phyloP scores from a whole-genome alignment of 441 rosid genomes.

The Pelargonium cotyledonis region DNA sequence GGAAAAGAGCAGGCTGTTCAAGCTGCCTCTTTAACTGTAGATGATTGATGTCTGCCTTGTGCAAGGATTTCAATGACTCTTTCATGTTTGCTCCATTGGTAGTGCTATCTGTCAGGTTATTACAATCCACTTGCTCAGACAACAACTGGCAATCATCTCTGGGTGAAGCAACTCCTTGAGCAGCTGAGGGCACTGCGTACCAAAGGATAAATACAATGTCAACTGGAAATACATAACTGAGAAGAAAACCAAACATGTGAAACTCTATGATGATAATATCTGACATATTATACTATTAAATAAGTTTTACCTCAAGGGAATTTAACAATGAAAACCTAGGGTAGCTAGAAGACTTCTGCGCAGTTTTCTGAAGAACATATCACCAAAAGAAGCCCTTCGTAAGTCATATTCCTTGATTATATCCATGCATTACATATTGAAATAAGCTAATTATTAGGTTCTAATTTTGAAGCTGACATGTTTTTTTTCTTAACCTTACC shows the following conservation, averaged over 20 bases:
- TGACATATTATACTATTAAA: too few species aligned
- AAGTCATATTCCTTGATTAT: background rate
- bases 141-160: background rate
- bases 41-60: background rate
- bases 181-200: slow-evolving; percentile 6
- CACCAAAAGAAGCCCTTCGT: background rate
- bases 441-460: too few species aligned
- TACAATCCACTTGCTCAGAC: slow-evolving; percentile 4
- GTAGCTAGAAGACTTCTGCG: background rate
- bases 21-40: slow-evolving; percentile 17
- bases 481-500: too few species aligned
- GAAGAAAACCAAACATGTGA: background rate
- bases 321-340: background rate
- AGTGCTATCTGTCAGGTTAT: background rate
- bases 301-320: too few species aligned
- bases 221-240: background rate
- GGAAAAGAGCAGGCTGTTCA: slow-evolving; percentile 11
- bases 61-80: background rate
- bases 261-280: too few species aligned
- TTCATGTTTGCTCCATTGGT: background rate
- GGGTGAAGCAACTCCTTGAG: background rate
- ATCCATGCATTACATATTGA: too few species aligned
- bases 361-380: too few species aligned
- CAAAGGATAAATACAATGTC: background rate
- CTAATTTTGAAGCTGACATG: too few species aligned